Percentiles rank a stretch among this genome's conserved stretches.
phyloP scores from a whole-genome alignment of 805 yeast species.

The Metschnikowia reukaufii region DNA sequence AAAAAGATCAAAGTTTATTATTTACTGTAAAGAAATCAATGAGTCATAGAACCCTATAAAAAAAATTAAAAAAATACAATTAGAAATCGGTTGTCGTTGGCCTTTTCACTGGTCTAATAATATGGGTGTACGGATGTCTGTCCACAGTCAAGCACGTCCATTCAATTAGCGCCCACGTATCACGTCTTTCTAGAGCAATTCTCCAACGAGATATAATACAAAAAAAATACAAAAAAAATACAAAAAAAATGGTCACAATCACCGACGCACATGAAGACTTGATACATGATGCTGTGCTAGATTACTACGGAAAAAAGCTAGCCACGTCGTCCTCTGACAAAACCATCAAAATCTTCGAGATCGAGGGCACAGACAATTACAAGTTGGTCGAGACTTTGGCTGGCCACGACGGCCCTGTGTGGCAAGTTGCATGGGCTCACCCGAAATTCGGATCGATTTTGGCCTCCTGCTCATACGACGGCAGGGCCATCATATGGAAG shows the following conservation, averaged over 20 bases:
- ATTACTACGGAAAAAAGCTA: constrained; percentile 91
- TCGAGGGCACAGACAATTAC: constrained; percentile 24
- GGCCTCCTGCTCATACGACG: constrained; percentile 95
- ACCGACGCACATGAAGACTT: constrained; percentile 90
- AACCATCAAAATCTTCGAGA: constrained; percentile 23
- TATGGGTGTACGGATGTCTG: constrained; percentile 9
- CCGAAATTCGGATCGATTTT: constrained; percentile 95
- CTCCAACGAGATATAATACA: background rate
- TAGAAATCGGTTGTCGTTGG: background rate
- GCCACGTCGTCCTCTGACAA: constrained; percentile 46
- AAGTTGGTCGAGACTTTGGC: constrained; percentile 74
- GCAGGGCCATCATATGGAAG: constrained; percentile 91
- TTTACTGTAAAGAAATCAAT: no score
- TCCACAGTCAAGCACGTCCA: constrained; percentile 1
- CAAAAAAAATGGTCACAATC: constrained; percentile 68
- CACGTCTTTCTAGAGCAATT: background rate
- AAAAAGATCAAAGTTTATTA: no score
- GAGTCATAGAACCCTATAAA: no score
- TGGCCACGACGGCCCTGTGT: constrained; percentile 98
- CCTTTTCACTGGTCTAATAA: no score
- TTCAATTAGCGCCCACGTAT: constrained; percentile 3
- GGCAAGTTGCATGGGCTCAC: constrained; percentile 99
- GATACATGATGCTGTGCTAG: constrained; percentile 95
- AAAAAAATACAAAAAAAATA: no score
- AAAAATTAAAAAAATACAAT: background rate